Evolutionary conservation across 208 protist species (phyloP).

Genomic region (Leishmania arabica): DNA sequence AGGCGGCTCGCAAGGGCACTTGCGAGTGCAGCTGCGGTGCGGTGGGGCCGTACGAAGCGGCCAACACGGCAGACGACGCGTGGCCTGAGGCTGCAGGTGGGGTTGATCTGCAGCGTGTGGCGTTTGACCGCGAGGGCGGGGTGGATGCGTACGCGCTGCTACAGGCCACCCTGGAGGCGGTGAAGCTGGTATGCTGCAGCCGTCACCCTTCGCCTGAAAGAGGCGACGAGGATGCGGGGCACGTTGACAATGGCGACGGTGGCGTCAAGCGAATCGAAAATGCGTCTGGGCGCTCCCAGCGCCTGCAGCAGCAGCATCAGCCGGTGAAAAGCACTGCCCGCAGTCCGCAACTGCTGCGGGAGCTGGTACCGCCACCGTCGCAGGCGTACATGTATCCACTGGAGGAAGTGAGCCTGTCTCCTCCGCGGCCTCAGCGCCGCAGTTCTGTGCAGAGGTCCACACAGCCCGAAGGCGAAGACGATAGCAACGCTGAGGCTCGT

Average conservation of each 20-base stretch:
- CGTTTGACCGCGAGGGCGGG: conserved; percentile 46
- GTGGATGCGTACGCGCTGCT: conserved; percentile 49
- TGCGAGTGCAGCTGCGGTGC: neutral
- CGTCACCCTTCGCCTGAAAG: neutral
- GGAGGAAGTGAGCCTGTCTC: neutral
- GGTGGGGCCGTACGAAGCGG: conserved; percentile 2
- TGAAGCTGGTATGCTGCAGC: conserved; percentile 19
- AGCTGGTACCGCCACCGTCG: neutral
- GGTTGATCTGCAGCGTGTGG: conserved; percentile 19
- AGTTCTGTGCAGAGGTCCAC: neutral
- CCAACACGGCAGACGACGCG: neutral
- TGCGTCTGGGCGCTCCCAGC: neutral
- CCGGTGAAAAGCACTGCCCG: neutral
- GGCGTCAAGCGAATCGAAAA: neutral
- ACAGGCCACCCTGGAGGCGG: conserved; percentile 30
- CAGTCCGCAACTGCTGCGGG: conserved; percentile 1
- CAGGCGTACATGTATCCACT: conserved; percentile 18
- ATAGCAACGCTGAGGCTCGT: neutral
- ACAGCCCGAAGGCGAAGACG: neutral
- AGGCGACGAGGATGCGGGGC: neutral
- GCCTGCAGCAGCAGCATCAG: conserved; percentile 4
- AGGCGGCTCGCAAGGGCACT: conserved; percentile 8
- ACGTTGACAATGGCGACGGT: neutral
- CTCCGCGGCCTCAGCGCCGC: neutral
- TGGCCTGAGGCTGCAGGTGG: neutral